phyloP scores from a whole-genome alignment of 257 asterid species.

The Apocynum venetum region DNA sequence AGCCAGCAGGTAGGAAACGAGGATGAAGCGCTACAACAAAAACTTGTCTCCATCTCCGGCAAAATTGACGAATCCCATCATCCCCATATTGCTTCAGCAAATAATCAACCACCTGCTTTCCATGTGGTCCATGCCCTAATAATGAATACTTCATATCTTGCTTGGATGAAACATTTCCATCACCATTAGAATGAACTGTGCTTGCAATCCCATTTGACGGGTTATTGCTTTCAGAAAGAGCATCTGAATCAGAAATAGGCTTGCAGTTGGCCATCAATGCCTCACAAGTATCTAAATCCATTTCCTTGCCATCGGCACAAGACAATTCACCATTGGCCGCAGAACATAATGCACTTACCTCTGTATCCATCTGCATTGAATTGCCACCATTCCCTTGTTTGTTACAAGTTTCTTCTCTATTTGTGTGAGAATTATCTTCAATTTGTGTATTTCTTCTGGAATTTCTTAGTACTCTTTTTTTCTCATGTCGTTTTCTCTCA shows the following conservation, averaged over 20 bases:
- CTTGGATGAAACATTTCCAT: constrained; percentile 32
- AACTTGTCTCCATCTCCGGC: constrained; percentile 93
- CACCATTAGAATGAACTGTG: constrained; percentile 11
- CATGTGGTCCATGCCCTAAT: constrained; percentile 97
- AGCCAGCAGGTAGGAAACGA: constrained; percentile 92
- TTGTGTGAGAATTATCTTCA: constrained; percentile 18
- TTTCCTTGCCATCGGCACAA: constrained; percentile 17
- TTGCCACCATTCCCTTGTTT: constrained; percentile 28
- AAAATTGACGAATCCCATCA: constrained; percentile 74
- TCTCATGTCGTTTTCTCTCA: constrained; percentile 68
- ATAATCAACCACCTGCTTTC: constrained; percentile 68
- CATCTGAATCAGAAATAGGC: constrained; percentile 20
- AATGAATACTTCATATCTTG: constrained; percentile 54
- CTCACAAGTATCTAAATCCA: constrained; percentile 7
- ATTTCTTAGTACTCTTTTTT: constrained; percentile 52
- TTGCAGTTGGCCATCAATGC: constrained; percentile 7
- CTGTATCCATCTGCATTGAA: constrained; percentile 20
- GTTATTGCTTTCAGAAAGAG: constrained; percentile 25
- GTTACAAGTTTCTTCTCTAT: constrained; percentile 26
- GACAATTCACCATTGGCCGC: constrained; percentile 18
- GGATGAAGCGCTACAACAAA: constrained; percentile 84
- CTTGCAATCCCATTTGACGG: constrained; percentile 20
- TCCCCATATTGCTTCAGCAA: constrained; percentile 68
- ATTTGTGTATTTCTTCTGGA: constrained; percentile 19
- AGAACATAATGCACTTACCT: constrained; percentile 15